Evolutionary conservation across 257 asterid genomes (phyloP).

Genomic region (Voacanga thouarsii): DNA sequence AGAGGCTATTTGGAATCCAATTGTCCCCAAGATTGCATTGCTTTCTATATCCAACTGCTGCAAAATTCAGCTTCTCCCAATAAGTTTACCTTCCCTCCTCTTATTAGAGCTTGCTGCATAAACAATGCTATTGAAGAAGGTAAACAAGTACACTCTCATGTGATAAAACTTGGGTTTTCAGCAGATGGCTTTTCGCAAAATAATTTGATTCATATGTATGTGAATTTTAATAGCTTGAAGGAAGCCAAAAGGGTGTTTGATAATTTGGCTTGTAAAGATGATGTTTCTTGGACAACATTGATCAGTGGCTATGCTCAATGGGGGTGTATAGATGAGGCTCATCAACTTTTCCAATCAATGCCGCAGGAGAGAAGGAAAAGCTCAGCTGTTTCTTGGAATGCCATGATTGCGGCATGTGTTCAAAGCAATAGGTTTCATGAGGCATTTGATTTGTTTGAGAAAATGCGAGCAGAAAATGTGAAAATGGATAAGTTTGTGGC

Average conservation of each 20-base stretch:
- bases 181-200: slow-evolving; percentile 66
- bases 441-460: slow-evolving; percentile 55
- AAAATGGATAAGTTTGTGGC: slow-evolving; percentile 68
- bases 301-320: slow-evolving; percentile 60
- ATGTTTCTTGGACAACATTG: slow-evolving; percentile 87
- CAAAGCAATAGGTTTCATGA: slow-evolving; percentile 51
- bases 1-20: slow-evolving; percentile 46
- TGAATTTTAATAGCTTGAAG: slow-evolving; percentile 44
- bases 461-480: slow-evolving; percentile 50
- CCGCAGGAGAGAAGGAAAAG: slow-evolving; percentile 28
- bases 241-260: slow-evolving; percentile 64
- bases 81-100: slow-evolving; percentile 61
- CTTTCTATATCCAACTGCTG: slow-evolving; percentile 48
- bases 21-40: slow-evolving; percentile 30
- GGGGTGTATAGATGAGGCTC: slow-evolving; percentile 57
- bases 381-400: slow-evolving; percentile 66
- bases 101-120: slow-evolving; percentile 60
- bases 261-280: slow-evolving; percentile 41
- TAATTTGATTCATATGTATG: slow-evolving; percentile 81
- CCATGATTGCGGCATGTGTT: slow-evolving; percentile 70
- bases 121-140: slow-evolving; percentile 40
- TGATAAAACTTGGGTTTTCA: slow-evolving; percentile 52
- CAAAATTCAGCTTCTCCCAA: slow-evolving; percentile 43
- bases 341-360: slow-evolving; percentile 50
- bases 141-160: slow-evolving; percentile 66